A percentile compares a stretch with the other conserved stretches of the same genome.
Conservation (phyloP, 2,329 filamentous ascomycete genomes). For the Teratosphaeria viscida region DNA sequence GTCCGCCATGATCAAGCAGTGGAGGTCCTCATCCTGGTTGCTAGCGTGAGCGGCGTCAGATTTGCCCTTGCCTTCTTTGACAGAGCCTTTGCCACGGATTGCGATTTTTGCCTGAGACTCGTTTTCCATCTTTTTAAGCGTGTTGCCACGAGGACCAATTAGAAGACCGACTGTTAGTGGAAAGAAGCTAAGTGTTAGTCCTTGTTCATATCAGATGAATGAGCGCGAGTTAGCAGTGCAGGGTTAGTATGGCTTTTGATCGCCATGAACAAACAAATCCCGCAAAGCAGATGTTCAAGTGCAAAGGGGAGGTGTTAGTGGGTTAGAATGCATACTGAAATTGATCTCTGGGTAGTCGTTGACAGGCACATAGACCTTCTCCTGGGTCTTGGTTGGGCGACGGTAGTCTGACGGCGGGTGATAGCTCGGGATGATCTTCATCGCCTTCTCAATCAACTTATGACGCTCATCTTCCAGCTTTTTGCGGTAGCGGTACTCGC, state of each 20-base stretch:
- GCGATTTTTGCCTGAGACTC: constrained; percentile 98
- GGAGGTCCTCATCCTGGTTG: constrained; percentile 98
- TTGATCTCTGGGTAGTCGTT: constrained; percentile 99
- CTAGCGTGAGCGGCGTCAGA: constrained; percentile 98
- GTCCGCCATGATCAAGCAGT: constrained; percentile 99
- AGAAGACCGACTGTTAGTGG: constrained; percentile 95
- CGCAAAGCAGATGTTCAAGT: constrained; percentile 10
- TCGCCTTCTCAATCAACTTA: constrained; percentile 96
- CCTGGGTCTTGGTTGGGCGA: constrained; percentile 97
- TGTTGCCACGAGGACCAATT: constrained; percentile 99
- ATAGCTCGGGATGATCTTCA: constrained; percentile 99
- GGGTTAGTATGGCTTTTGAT: constrained; percentile 25
- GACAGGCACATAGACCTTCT: constrained; percentile 99
- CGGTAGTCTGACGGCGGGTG: constrained; percentile 97
- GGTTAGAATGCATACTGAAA: constrained; percentile 99
- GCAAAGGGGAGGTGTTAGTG: constrained; percentile 45
- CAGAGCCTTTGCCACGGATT: constrained; percentile 97
- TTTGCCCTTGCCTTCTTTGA: constrained; percentile 98
- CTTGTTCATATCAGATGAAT: constrained; percentile 12
- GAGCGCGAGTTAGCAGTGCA: constrained; percentile 18
- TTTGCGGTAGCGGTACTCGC: constrained; percentile 97
- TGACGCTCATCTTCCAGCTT: constrained; percentile 96
- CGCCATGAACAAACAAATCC: constrained; percentile 22
- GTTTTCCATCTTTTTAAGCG: constrained; percentile 97
- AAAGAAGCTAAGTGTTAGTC: constrained; percentile 73